These are phyloP conservation scores for Paralagenidium karlingii DNA, from an alignment of 352 stramenopile genomes.

Conservation along the genomic window DNA sequence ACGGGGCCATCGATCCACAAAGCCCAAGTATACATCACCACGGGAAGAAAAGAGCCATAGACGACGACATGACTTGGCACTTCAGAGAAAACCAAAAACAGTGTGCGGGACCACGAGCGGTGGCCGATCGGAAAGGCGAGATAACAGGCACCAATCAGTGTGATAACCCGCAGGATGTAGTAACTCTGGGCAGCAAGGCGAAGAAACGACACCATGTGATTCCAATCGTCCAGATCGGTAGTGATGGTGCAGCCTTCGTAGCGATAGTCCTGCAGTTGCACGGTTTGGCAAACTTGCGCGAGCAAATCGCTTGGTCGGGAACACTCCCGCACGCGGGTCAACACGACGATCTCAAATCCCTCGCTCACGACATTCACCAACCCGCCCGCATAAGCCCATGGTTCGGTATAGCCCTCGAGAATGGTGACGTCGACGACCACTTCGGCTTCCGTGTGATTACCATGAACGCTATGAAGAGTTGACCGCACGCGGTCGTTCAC, in stretches of 20 bases:
- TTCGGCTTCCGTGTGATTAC: too few species aligned
- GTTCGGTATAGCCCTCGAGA: conserved; percentile 33
- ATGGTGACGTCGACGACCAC: conserved; percentile 28
- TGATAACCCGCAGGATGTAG: conserved; percentile 19
- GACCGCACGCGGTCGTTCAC: too few species aligned
- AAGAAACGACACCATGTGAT: conserved; percentile 22
- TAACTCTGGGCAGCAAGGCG: conserved; percentile 30
- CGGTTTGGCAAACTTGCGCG: too few species aligned
- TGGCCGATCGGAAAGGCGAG: too few species aligned
- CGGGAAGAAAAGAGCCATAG: conserved; percentile 13
- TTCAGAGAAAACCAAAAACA: conserved; percentile 18
- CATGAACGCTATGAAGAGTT: too few species aligned
- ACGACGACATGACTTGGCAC: conserved; percentile 14
- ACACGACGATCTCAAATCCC: conserved; percentile 28
- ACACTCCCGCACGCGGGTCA: conserved; percentile 27
- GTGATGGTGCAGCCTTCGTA: conserved; percentile 35
- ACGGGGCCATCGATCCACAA: conserved; percentile 36
- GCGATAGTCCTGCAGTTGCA: conserved; percentile 24
- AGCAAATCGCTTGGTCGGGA: conserved; percentile 1
- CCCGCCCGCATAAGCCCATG: conserved; percentile 25
- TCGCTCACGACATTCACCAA: conserved; percentile 34
- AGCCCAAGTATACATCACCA: conserved; percentile 15
- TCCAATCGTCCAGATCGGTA: conserved; percentile 38
- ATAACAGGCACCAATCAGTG: conserved; percentile 16
- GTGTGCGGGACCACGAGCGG: too few species aligned